Conservation (phyloP, 805 yeast species). For the Gaillardinia entomophila region DNA sequence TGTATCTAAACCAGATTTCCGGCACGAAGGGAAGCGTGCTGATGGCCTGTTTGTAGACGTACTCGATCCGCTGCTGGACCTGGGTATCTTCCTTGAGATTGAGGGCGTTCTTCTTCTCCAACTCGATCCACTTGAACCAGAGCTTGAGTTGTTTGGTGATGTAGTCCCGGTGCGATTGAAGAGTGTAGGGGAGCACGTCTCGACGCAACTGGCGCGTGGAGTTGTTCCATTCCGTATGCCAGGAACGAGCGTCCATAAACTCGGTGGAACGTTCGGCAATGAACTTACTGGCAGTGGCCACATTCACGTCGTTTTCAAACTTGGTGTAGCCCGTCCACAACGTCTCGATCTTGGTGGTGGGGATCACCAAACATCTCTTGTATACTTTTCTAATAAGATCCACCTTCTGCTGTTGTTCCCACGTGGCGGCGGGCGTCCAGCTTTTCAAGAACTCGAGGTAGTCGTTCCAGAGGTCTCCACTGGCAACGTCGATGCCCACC, state of each 20-base stretch:
- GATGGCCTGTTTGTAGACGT: conserved; percentile 67
- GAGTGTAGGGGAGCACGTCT: conserved; percentile 23
- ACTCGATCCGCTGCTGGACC: conserved; percentile 54
- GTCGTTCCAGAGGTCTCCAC: conserved; percentile 74
- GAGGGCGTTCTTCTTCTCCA: conserved; percentile 72
- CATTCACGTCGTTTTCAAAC: conserved; percentile 76
- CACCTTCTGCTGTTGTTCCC: conserved; percentile 80
- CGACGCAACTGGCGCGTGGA: conserved; percentile 47
- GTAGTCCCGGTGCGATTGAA: conserved; percentile 11
- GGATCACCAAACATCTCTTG: conserved; percentile 66
- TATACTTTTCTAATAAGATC: conserved; percentile 72
- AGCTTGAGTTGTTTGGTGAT: conserved; percentile 39
- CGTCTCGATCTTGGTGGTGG: conserved; percentile 66
- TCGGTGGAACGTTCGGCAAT: conserved; percentile 76
- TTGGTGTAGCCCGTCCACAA: conserved; percentile 76
- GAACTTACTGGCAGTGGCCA: conserved; percentile 75
- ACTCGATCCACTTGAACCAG: conserved; percentile 73
- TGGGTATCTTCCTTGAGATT: conserved; percentile 44
- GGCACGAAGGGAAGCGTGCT: conserved; percentile 59
- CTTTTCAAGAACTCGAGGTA: conserved; percentile 71
- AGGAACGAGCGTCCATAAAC: conserved; percentile 82
- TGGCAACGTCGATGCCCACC: conserved; percentile 72
- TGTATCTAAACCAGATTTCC: conserved; percentile 70
- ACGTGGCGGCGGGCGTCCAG: conserved; percentile 73
- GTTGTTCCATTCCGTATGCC: conserved; percentile 64